Evolutionary conservation across 176 grass and related monocot genomes (phyloP).

Genomic region (Stipa capillata): DNA sequence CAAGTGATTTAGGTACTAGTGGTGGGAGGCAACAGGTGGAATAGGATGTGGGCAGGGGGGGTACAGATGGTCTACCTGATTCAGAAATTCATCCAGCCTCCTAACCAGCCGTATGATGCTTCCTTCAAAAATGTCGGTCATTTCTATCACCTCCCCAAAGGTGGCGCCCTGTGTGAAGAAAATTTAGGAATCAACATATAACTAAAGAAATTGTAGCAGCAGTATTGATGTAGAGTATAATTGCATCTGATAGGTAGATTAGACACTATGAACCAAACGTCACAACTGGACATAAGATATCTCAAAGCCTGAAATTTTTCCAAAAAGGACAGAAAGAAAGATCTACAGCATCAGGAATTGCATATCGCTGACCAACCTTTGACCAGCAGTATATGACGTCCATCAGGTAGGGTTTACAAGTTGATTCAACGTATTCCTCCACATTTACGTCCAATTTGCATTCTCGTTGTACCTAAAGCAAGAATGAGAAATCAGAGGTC

Average conservation of each 20-base stretch:
- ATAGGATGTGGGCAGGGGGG: not conserved
- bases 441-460: slow-evolving; percentile 98
- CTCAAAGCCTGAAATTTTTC: not conserved
- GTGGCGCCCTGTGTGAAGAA: slow-evolving; percentile 52
- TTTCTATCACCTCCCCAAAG: slow-evolving; percentile 95
- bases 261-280: not conserved
- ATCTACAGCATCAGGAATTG: not conserved
- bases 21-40: not conserved
- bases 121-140: slow-evolving; percentile 98
- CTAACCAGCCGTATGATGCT: slow-evolving; percentile 88
- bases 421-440: slow-evolving; percentile 90
- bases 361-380: slow-evolving; percentile 53
- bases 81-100: slow-evolving; percentile 95
- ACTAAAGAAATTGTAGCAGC: not conserved
- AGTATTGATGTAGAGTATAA: not conserved
- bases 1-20: not conserved
- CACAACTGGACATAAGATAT: not conserved
- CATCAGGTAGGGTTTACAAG: slow-evolving; percentile 82
- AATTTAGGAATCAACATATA: not conserved
- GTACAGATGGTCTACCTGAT: slow-evolving; percentile 56
- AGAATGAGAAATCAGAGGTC: slow-evolving; percentile 31
- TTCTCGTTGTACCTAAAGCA: slow-evolving; percentile 86
- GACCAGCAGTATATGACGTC: slow-evolving; percentile 99
- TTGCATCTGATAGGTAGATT: not conserved
- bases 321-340: not conserved